Base-by-base conservation (phyloP, 2,329 filamentous ascomycete species). In the Fusarium heterosporum region DNA sequence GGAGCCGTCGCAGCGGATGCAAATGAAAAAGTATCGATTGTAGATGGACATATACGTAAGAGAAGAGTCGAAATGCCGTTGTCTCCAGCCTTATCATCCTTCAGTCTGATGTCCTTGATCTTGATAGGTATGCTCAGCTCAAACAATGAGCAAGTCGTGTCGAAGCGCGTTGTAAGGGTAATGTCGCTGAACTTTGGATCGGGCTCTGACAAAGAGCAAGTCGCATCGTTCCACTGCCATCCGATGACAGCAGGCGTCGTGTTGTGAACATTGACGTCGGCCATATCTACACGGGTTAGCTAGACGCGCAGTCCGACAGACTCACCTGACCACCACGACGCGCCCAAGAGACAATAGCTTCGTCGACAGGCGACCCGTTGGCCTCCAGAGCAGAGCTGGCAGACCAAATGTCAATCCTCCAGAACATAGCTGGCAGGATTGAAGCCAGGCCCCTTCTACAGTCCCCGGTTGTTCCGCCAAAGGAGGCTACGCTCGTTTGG, bases 331-430 rank as follows among this genome's bases (percentile, higher is more conserved):
- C 22, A 13, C n/a, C 26, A 30, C 47, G 17, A 30, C 13, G 28
- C 47, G 28, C 11, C 25, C 54, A 40, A 57, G 28, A 29, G n/a
- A 34, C 45, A 47, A 22, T 39, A 50, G 55, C 45, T 63, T 61
- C 14, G 17, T 41, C 43, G 39, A 39, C 13, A 11, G 45, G 29
- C 41, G 16, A 13, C 59, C 25, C 17, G 46, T 48, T 9, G 4
- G 30, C 29, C 60, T 47, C 60, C 60, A 60, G 60, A 50, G 29
- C 57, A 55, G 26, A 60, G 49, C 60, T 60, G 60, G 49, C 28
- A 55, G 55, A 47, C 45, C 43, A 46, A 60, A 0, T 28, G 19
- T 30, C 28, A 28, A n/a, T 34, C 14, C 11, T 51, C 34, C 51
- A 42, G 47, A 30, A 13, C 51, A 54, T 45, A 40, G 41, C 51